Evolutionary conservation across 2,329 filamentous ascomycete genomes (phyloP).

Genomic region (Fusarium nodosum): DNA sequence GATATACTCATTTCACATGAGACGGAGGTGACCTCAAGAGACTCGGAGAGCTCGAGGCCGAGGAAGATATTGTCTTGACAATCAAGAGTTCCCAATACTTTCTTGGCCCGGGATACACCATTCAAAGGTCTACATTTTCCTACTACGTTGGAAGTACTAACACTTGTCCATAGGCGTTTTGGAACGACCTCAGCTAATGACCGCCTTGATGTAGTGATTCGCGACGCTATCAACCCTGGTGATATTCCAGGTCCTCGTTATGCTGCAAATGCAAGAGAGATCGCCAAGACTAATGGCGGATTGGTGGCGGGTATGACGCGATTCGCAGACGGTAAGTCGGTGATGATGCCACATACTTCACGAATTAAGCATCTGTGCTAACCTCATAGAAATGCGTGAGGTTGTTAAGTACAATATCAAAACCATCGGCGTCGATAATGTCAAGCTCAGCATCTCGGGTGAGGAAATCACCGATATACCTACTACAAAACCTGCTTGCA

Average conservation of each 20-base stretch:
- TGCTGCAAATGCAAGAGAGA: constrained; percentile 33
- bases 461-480: no score
- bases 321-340: constrained; percentile 6
- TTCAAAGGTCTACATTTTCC: no score
- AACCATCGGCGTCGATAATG: no score
- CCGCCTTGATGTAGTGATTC: constrained; percentile 31
- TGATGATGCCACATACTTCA: not conserved
- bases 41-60: no score
- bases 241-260: constrained; percentile 31
- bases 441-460: no score
- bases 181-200: constrained; percentile 39
- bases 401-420: not conserved
- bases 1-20: no score
- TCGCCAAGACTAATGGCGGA: constrained; percentile 30
- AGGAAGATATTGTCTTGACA: no score
- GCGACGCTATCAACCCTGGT: constrained; percentile 34
- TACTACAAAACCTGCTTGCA: no score
- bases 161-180: constrained; percentile 17
- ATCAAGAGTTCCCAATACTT: no score
- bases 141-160: not conserved
- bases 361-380: not conserved
- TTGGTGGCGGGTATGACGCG: constrained; percentile 30
- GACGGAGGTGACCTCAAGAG: no score
- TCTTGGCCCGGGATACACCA: no score
- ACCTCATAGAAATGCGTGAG: not conserved